Percentiles rank a stretch among this genome's conserved stretches.
Evolutionary conservation across 2,329 filamentous ascomycete genomes (phyloP).

Genomic region (Pleomassaria siparia): DNA sequence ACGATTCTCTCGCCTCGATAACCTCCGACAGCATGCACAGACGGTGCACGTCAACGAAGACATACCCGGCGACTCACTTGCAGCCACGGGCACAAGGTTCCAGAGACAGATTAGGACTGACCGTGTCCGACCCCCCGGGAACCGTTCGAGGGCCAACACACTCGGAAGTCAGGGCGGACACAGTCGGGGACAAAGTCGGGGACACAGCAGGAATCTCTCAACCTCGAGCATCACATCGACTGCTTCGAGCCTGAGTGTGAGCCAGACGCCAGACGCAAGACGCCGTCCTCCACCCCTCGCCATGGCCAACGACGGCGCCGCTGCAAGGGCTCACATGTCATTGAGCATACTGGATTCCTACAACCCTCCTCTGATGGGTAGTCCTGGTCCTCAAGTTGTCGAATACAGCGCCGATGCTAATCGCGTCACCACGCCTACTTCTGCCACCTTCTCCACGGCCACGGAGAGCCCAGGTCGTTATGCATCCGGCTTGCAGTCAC

Average conservation of each 20-base stretch:
- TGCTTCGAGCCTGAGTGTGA: slow-evolving; percentile 65
- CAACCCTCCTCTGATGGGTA: slow-evolving; percentile 62
- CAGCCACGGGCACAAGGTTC: slow-evolving; percentile 87
- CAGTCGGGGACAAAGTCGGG: slow-evolving; percentile 75
- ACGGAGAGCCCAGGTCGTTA: slow-evolving; percentile 73
- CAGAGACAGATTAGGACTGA: slow-evolving; percentile 91
- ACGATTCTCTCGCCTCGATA: slow-evolving; percentile 91
- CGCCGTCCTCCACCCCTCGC: slow-evolving; percentile 79
- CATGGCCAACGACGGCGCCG: slow-evolving; percentile 73
- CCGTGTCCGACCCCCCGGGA: slow-evolving; percentile 71
- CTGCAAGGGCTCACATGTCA: slow-evolving; percentile 59
- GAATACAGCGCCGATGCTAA: slow-evolving; percentile 67
- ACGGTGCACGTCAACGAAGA: slow-evolving; percentile 98
- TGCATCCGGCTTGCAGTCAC: slow-evolving; percentile 69
- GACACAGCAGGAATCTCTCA: slow-evolving; percentile 82
- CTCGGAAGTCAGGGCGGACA: slow-evolving; percentile 71
- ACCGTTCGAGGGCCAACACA: slow-evolving; percentile 75
- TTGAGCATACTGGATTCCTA: slow-evolving; percentile 62
- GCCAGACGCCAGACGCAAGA: slow-evolving; percentile 52
- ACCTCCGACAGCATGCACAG: slow-evolving; percentile 93
- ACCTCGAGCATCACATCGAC: slow-evolving; percentile 83
- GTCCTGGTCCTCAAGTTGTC: slow-evolving; percentile 65
- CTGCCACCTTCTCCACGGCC: slow-evolving; percentile 76
- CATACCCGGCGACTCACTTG: slow-evolving; percentile 89
- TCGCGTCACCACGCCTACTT: slow-evolving; percentile 80